Percentiles rank a stretch among this genome's conserved stretches.
Conservation (phyloP, 371 early-diverging fungal species). For the Syncephalastrum contaminatum region DNA sequence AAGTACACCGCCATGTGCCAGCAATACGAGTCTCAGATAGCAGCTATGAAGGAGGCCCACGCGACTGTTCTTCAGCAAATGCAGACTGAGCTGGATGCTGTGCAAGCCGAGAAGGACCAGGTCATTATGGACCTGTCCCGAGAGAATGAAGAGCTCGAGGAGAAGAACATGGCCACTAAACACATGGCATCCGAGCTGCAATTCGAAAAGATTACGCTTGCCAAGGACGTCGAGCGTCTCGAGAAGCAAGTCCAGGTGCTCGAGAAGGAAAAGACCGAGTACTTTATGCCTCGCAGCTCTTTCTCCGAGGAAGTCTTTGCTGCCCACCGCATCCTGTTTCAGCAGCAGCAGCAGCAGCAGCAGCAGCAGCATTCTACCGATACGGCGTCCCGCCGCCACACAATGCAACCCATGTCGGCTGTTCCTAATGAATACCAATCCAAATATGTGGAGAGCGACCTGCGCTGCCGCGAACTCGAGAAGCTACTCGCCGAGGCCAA, state of each 20-base stretch:
- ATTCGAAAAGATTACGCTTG: slow-evolving; percentile 34
- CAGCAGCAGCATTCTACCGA: neutral
- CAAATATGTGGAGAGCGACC: slow-evolving; percentile 45
- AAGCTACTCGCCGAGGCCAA: slow-evolving; percentile 49
- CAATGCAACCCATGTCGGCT: slow-evolving; percentile 2
- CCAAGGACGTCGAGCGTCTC: slow-evolving; percentile 24
- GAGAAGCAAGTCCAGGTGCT: slow-evolving; percentile 25
- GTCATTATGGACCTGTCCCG: slow-evolving; percentile 20
- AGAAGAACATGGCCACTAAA: slow-evolving; percentile 30
- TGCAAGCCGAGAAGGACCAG: slow-evolving; percentile 32
- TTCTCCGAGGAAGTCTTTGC: slow-evolving; percentile 49
- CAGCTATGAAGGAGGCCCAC: slow-evolving; percentile 22
- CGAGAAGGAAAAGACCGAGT: slow-evolving; percentile 43
- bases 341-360: slow-evolving; percentile 5
- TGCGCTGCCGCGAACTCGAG: slow-evolving; percentile 50
- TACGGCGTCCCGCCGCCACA: slow-evolving; percentile 10
- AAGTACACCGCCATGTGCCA: slow-evolving; percentile 44
- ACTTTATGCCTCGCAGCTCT: slow-evolving; percentile 42
- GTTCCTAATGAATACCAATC: slow-evolving; percentile 26
- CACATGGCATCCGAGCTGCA: slow-evolving; percentile 38
- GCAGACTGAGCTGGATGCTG: slow-evolving; percentile 21
- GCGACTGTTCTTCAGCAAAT: neutral
- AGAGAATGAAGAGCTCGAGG: slow-evolving; percentile 24
- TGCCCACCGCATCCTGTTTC: slow-evolving; percentile 38
- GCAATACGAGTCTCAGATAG: slow-evolving; percentile 31